Percentiles rank a stretch among this genome's conserved stretches.
phyloP scores from a whole-genome alignment of 2,329 filamentous ascomycete species.

The Samsoniella hepiali region DNA sequence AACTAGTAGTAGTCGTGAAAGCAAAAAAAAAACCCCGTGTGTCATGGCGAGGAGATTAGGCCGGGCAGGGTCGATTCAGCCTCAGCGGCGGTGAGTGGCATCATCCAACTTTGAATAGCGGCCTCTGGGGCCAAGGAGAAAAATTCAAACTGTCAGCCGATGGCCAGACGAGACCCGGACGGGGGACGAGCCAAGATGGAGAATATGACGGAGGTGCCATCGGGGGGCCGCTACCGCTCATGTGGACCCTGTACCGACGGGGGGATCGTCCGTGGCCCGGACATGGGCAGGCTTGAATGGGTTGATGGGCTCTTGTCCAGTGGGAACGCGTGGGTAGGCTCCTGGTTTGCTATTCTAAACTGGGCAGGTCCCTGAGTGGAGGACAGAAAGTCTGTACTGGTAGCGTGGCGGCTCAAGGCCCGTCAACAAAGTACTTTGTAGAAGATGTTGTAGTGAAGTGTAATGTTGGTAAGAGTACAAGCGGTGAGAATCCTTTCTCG shows the following conservation, averaged over 20 bases:
- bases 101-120: not conserved
- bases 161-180: slow-evolving; percentile 14
- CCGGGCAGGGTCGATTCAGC: slow-evolving; percentile 7
- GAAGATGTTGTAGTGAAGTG: not conserved
- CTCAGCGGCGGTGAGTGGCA: slow-evolving; percentile 12
- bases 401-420: not conserved
- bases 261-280: slow-evolving; percentile 18
- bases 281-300: not conserved
- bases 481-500: not conserved
- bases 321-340: not conserved
- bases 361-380: slow-evolving; percentile 13
- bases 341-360: slow-evolving; percentile 1
- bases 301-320: not conserved
- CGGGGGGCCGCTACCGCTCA: slow-evolving; percentile 11
- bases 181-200: slow-evolving; percentile 8
- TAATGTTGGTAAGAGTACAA: not conserved
- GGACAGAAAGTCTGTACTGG: not conserved
- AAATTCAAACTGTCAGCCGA: slow-evolving; percentile 14
- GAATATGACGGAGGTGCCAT: slow-evolving; percentile 13
- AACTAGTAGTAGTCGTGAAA: not conserved
- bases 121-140: slow-evolving; percentile 7
- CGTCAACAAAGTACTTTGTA: not conserved
- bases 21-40: not conserved
- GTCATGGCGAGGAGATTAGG: slow-evolving; percentile 6
- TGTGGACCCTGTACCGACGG: slow-evolving; percentile 17